Conservation (phyloP, 305 asterid species). For the Striga hermonthica region DNA sequence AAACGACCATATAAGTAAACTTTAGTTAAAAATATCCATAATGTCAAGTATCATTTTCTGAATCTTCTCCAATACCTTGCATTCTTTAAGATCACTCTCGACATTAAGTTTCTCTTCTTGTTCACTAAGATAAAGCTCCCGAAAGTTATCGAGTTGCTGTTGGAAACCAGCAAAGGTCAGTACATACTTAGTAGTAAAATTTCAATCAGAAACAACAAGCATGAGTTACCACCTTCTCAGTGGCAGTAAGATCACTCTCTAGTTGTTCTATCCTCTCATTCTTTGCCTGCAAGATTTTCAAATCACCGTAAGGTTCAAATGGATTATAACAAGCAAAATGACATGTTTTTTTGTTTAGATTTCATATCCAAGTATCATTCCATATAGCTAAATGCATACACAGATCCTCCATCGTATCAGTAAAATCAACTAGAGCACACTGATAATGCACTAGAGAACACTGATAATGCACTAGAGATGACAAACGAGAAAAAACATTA, state of each 20-base stretch:
- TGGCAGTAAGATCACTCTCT: constrained; percentile 56
- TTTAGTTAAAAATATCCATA: not conserved
- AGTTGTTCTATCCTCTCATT: constrained; percentile 68
- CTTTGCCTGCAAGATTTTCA: constrained; percentile 59
- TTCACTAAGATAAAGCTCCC: constrained; percentile 63
- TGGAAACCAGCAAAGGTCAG: not conserved
- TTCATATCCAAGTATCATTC: not conserved
- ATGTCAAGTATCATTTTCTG: constrained; percentile 19
- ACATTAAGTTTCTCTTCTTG: constrained; percentile 66
- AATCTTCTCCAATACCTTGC: constrained; percentile 52
- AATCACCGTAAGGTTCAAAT: constrained; percentile 11
- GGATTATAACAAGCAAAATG: not conserved
- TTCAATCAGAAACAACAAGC: constrained; percentile 11
- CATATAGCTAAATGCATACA: too few relatives aligned
- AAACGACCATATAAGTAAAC: constrained; percentile 28
- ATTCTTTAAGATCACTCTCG: constrained; percentile 59
- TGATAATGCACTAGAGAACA: too few relatives aligned
- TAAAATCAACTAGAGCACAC: too few relatives aligned
- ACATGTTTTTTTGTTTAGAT: not conserved
- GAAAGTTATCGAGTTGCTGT: constrained; percentile 58
- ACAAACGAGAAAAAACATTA: too few relatives aligned
- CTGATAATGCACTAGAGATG: too few relatives aligned
- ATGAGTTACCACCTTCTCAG: constrained; percentile 47
- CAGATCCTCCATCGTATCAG: too few relatives aligned
- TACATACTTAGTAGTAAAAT: not conserved